Evolutionary conservation across 75 land plant species (phyloP), one percentile per base, ranked within the genome.

Genomic region (Pseudotsuga menziesii): DNA sequence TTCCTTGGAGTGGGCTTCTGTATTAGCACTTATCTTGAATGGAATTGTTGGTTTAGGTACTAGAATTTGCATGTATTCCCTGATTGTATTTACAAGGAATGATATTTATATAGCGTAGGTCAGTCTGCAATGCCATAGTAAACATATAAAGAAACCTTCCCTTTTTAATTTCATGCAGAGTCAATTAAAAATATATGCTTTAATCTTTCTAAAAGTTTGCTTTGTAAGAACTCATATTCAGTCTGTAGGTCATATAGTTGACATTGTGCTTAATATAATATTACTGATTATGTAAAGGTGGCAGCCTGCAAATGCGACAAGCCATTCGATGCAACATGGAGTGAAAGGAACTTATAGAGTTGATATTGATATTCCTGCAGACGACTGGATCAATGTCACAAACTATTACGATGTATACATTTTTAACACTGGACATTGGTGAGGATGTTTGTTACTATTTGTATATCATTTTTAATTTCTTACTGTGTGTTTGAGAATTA

Each of bases 401-500:
- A 60, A 83, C 2, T 94, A 88, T 80, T 96, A 96, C 78, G 97
- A 96, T 78, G 87, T 96, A 16, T 81, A 94, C 61, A 73, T 96
- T 61, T 96, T 94, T 77, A 93, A 94, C 59, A 94, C 97, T 35
- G 99, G 99, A 19, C 97, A 96, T 72, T 96, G 96, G 98, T 93
- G 83, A 83, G 71, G 15, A 71, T 27, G 23, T 58, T 23, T 26
- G 35, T 73, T 26, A n/a, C 72, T 69, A 2, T 41, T n/a, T 69
- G 54, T 19, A 36, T 39, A 16, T 64, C 5, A 29, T 69, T 69
- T 20, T 69, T 41, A 17, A 0, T 39, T 69, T 48, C 54, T 48
- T 48, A 11, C 54, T 48, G 11, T 48, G 54, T 11, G 12, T 48
- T 48, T 48, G 54, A 48, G 54, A 48, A 48, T 48, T 48, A 48